A percentile compares a stretch with the other conserved stretches of the same genome.
phyloP scores from a whole-genome alignment of 176 grass and related monocot species.

The Lolium multiflorum region DNA sequence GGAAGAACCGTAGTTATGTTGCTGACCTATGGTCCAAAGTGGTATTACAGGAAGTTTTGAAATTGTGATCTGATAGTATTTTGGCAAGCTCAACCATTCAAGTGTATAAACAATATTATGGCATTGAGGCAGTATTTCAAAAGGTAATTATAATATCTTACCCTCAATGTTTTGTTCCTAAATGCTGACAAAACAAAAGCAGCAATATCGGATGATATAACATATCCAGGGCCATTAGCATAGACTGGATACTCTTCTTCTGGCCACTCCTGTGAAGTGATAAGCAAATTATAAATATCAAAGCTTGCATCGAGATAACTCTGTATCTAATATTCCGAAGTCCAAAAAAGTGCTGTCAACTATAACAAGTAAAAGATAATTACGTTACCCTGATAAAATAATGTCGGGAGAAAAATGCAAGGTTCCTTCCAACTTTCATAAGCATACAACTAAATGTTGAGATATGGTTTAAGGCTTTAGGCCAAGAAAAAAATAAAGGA shows the following conservation, averaged over 20 bases:
- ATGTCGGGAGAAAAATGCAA: not conserved
- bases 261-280: constrained; percentile 81
- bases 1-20: not conserved
- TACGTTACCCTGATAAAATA: not conserved
- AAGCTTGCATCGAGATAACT: not conserved
- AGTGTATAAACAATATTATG: not conserved
- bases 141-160: constrained; percentile 45
- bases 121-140: not conserved
- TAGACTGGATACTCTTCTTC: constrained; percentile 89
- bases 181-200: constrained; percentile 64
- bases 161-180: constrained; percentile 64
- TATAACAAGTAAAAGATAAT: not conserved
- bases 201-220: constrained; percentile 86
- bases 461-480: not conserved
- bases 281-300: constrained; percentile 18
- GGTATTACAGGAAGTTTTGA: not conserved
- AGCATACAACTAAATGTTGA: not conserved
- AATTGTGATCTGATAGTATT: not conserved
- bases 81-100: not conserved
- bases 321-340: not conserved
- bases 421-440: not conserved
- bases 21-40: constrained; percentile 15
- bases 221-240: constrained; percentile 97
- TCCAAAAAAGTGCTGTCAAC: not conserved
- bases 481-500: not conserved